A percentile compares a stretch with the other conserved stretches of the same genome.
phyloP scores from a whole-genome alignment of 2,329 filamentous ascomycete species.

The Phyllosticta ampelicida region DNA sequence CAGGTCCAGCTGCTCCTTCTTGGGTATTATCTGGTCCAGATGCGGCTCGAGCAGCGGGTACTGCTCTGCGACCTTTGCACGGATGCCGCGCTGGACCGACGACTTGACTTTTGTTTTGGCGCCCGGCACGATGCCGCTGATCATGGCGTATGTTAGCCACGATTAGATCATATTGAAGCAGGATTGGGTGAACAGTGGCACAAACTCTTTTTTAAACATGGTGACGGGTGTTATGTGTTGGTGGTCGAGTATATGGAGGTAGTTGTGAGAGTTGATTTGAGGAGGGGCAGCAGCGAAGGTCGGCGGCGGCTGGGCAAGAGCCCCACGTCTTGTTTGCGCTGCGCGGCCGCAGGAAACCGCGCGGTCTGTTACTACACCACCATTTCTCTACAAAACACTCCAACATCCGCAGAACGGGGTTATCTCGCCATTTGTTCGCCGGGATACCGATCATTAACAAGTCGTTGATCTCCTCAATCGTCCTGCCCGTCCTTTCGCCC shows the following conservation, averaged over 20 bases:
- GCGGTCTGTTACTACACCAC: background rate
- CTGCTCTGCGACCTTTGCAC: conserved; percentile 67
- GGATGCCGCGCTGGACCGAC: conserved; percentile 78
- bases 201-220: conserved; percentile 94
- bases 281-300: conserved; percentile 4
- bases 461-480: conserved; percentile 10
- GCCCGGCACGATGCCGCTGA: conserved; percentile 56
- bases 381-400: background rate
- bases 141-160: background rate
- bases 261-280: conserved; percentile 21
- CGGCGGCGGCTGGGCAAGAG: conserved; percentile 4
- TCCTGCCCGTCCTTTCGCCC: conserved; percentile 1
- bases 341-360: background rate
- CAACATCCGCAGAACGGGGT: background rate
- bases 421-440: background rate
- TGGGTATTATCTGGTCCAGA: conserved; percentile 91
- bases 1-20: conserved; percentile 81
- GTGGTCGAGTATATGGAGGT: conserved; percentile 5
- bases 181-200: background rate
- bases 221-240: background rate
- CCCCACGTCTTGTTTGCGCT: conserved; percentile 6
- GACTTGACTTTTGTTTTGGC: conserved; percentile 97
- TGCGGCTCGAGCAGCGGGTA: conserved; percentile 78
- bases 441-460: conserved; percentile 15
- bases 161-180: conserved; percentile 11